Conservation (phyloP, 306 rosid species). For the Citrullus colocynthis region DNA sequence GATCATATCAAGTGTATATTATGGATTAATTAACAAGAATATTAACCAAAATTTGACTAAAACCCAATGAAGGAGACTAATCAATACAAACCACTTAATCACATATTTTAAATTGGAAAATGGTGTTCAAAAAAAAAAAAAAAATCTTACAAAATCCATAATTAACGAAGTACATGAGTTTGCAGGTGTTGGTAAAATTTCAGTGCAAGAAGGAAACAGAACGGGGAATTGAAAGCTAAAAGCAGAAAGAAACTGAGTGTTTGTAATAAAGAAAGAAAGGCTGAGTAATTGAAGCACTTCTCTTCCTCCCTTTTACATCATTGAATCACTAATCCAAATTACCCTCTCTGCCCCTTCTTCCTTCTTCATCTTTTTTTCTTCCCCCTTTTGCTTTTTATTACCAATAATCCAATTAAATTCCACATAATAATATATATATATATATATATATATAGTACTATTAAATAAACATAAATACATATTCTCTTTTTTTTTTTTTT, state of each 20-base stretch:
- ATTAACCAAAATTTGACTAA: no score
- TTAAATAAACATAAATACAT: background rate
- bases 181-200: background rate
- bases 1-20: no score
- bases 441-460: background rate
- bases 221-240: background rate
- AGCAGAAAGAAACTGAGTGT: conserved; percentile 2
- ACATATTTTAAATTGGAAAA: no score
- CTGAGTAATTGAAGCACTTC: background rate
- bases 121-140: no score
- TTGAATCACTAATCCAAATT: background rate
- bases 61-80: no score
- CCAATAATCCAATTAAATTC: background rate
- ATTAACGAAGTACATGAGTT: background rate
- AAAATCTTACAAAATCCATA: no score
- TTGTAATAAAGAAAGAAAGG: background rate
- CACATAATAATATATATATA: background rate
- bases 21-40: no score
- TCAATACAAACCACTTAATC: no score
- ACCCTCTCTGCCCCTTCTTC: background rate
- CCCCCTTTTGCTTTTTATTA: background rate
- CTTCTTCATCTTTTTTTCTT: background rate
- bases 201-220: background rate
- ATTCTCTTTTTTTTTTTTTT: background rate
- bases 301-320: background rate